Percentiles rank a stretch among this genome's conserved stretches.
phyloP scores from a whole-genome alignment of 257 asterid species.

The Ligustrum vulgare region DNA sequence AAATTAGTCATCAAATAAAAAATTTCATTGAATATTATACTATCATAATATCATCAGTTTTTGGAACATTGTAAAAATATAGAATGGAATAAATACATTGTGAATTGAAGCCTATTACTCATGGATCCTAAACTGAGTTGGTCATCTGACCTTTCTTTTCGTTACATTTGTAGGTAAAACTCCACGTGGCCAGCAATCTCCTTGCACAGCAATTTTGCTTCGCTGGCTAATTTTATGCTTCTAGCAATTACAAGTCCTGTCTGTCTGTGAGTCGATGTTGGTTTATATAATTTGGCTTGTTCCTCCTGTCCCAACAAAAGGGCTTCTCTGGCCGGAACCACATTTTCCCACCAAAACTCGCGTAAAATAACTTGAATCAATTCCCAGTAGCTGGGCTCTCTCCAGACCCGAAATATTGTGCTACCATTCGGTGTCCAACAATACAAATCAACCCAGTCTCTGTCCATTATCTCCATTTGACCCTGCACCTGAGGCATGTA shows the following conservation, averaged over 20 bases:
- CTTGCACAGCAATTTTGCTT: conserved; percentile 74
- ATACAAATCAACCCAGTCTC: conserved; percentile 90
- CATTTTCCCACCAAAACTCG: conserved; percentile 98
- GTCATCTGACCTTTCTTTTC: neutral
- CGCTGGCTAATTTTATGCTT: conserved; percentile 75
- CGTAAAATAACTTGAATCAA: conserved; percentile 61
- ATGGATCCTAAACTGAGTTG: neutral
- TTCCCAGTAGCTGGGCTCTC: conserved; percentile 77
- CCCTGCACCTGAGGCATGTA: conserved; percentile 99
- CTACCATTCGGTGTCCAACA: conserved; percentile 98
- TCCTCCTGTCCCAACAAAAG: conserved; percentile 61
- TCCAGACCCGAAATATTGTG: conserved; percentile 67
- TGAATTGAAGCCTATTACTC: conserved; percentile 9
- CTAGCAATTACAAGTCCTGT: conserved; percentile 68
- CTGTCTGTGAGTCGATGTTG: conserved; percentile 62
- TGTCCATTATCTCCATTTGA: conserved; percentile 92
- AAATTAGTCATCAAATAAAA: neutral
- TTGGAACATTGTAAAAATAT: conserved; percentile 6
- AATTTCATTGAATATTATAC: neutral
- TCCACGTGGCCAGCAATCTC: conserved; percentile 86
- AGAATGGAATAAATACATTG: conserved; percentile 12
- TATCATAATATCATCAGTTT: neutral
- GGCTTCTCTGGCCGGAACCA: conserved; percentile 85
- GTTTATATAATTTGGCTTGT: conserved; percentile 59
- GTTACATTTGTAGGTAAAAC: conserved; percentile 27